A percentile compares a stretch with the other conserved stretches of the same genome.
These are phyloP conservation scores for Cryptococcus wingfieldii DNA, from an alignment of 1,284 basidiomycete genomes.

Conservation along the genomic window DNA sequence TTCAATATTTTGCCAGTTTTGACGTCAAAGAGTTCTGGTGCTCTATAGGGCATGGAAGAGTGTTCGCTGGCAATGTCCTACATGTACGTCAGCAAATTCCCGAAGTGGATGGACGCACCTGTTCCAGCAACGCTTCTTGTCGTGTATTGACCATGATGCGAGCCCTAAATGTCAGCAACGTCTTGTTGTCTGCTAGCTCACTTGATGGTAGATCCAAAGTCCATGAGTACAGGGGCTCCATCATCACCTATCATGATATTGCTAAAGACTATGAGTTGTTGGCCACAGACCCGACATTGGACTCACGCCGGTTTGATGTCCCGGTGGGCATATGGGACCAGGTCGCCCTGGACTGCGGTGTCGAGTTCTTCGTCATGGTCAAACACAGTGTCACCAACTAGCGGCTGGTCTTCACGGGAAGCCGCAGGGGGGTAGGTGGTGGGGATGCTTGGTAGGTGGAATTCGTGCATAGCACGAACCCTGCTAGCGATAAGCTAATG, in stretches of 20 bases:
- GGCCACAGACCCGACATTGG: background rate
- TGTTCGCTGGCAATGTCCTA: constrained; percentile 91
- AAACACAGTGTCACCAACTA: constrained; percentile 52
- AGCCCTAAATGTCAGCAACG: constrained; percentile 27
- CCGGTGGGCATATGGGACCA: constrained; percentile 90
- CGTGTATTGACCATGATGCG: constrained; percentile 58
- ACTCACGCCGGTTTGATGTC: constrained; percentile 93
- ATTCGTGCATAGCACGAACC: constrained; percentile 88
- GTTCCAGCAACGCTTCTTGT: constrained; percentile 78
- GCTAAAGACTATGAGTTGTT: constrained; percentile 49
- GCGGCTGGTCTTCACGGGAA: constrained; percentile 31
- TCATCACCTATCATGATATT: constrained; percentile 97
- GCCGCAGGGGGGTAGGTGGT: constrained; percentile 26
- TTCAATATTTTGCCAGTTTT: constrained; percentile 82
- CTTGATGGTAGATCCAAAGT: constrained; percentile 76
- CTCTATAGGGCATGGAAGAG: constrained; percentile 92
- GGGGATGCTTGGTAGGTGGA: constrained; percentile 50
- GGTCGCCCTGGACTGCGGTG: constrained; percentile 41
- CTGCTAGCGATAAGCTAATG: constrained; percentile 14
- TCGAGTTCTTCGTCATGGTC: constrained; percentile 67
- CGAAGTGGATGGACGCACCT: constrained; percentile 51
- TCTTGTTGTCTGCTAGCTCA: constrained; percentile 12
- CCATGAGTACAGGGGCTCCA: constrained; percentile 90
- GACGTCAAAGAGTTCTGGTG: constrained; percentile 91
- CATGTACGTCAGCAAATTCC: background rate